Evolutionary conservation across 1,284 basidiomycete species (phyloP), one percentile per base, ranked within the genome.

Genomic region (Irpex rosettiformis): DNA sequence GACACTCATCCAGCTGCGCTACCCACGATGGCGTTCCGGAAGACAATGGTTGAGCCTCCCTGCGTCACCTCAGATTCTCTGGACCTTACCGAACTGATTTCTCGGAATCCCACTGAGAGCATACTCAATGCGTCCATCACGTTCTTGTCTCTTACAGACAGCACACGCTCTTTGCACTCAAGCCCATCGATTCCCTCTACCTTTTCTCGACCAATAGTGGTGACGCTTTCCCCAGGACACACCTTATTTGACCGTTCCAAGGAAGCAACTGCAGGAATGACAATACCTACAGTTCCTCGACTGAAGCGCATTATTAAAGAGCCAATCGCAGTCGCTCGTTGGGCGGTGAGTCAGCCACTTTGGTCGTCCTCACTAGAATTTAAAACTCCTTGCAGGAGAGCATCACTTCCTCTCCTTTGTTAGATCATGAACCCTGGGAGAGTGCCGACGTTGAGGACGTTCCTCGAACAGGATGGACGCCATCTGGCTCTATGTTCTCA

Each of bases 241-340:
- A 25, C 18, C 27, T 28, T 49, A n/a, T 21, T 37, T 47, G 37
- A 52, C 49, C n/a, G 28, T 30, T 53, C 45, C 40, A 28, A 54
- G 22, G 59, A 57, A 11, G 55, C 64, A 6, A 68, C 70, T 25
- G 67, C 78, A 52, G 76, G 79, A 16, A 69, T 78, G 52, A 77
- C 80, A n/a, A 69, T 72, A 27, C 83, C 83, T 7, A 85, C 83
- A 0, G 66, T 72, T n/a, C 81, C 80, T 29, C 77, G 84, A 43
- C 73, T 86, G 61, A 75, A 71, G 54, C 63, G 74, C 53, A 75
- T 85, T 72, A 66, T 81, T 27, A 77, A 74, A 64, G 83, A 85
- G 66, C 76, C 73, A 43, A 64, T 81, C 29, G 78, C 74, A 58
- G 74, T 85, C 30, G 70, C 72, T 55, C 75, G 75, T 61, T 86